Evolutionary conservation across 2,329 filamentous ascomycete genomes (phyloP), one percentile per base, ranked within the genome.

Genomic region (Neobulgaria alba): DNA sequence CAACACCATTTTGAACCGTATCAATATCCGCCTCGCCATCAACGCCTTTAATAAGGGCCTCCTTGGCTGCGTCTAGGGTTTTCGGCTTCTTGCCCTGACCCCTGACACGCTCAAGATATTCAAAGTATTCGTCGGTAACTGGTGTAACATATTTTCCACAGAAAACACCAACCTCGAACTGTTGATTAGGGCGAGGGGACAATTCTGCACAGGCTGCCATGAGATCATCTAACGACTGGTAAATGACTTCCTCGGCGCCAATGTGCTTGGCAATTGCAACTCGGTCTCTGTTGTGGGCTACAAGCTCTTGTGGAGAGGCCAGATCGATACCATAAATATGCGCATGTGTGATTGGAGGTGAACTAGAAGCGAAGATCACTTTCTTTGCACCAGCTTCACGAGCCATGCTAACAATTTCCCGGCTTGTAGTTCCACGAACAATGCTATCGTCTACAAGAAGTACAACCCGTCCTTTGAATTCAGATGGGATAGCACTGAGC

Each of bases 131-230:
- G 5, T 79, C 73, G 1, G 82, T 75, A 2, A 95, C 83, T 0
- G 78, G 77, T 0, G 90, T 95, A 46, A 85, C 72, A 62, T 95
- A 95, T 49, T 79, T 77, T 33, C 90, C 90, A 57, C 80, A 87
- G 67, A 96, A 95, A 7, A 95, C 89, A 39, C 90, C 89, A 2
- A 93, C 79, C 59, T 96, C 90, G 51, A 95, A 95, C 41, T 81
- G 69, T 48, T 74, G 67, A 7, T 69, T 69, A 53, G 75, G 60
- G 41, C 73, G 66, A 37, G 78, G 72, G 46, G 77, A 79, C 3
- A 85, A 73, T 51, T 87, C 79, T 2, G 79, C 73, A 57, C 89
- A 95, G 0, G 88, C 79, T 20, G 72, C 77, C 57, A 83, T 81
- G n/a, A 96, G 69, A 55, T 93, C 89, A 1, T 79, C 72, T 1